Base-by-base conservation (phyloP, 2,329 filamentous ascomycete species). In the Dactylellina parvicollis region DNA sequence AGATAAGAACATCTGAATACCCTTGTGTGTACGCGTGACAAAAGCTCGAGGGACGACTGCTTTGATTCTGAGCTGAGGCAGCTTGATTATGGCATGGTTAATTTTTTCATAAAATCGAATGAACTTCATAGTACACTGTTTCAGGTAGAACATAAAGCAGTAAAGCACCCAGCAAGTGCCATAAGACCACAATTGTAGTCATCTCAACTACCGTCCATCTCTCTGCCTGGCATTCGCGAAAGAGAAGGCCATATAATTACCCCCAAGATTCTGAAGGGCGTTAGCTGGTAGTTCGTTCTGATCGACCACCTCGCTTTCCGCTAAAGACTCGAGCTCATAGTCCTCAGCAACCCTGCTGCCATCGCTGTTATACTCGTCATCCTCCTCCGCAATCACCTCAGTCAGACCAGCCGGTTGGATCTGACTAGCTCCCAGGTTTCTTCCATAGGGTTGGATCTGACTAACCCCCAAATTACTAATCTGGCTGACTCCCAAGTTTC, bases 211-310 rank as follows among this genome's bases (percentile, higher is more conserved):
- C 34, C 22, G 42, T 7, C 16, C 42, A 3, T n/a, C 34, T 14
- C 4, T n/a, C 16, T n/a, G 12, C 34, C 49, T 14, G 2, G 52
- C 18, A 50, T 49, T 50, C 9, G 40, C 42, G 28, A 66, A 66
- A n/a, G 61, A 66, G 28, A 66, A 66, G n/a, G 36, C 30, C 28
- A 61, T 9, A 14, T n/a, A 12, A 26, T 61, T 36, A 8, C n/a
- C 26, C 10, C n/a, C 55, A 7, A 22, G n/a, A 42, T 24, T 26
- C 18, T 40, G 52, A 18, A 52, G 14, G 24, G 32, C 22, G 8
- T 4, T n/a, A 28, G 47, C 3, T 4, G 26, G 47, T 3, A 52
- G 3, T 9, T 47, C 4, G 3, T 12, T 4, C 14, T 47, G 42
- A 4, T 47, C 16, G 28, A 34, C n/a, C 14, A 54, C 49, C 2